Evolutionary conservation across 164 flowering plant genomes (phyloP).

Genomic region (Kalanchoe fedtschenkoi): DNA sequence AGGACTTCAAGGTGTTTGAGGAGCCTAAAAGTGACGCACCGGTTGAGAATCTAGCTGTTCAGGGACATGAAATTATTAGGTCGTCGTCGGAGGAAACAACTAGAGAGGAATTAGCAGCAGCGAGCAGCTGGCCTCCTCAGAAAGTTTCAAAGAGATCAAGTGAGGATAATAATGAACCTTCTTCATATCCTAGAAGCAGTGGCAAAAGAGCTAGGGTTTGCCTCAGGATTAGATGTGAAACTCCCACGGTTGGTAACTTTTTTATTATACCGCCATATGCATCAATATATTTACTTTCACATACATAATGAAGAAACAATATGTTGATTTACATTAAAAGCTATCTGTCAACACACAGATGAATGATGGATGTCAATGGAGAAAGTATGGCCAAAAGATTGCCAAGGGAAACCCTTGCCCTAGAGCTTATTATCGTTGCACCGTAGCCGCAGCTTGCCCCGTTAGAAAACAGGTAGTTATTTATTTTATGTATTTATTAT

Average conservation of each 20-base stretch:
- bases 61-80: neutral
- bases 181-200: slow-evolving; percentile 27
- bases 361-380: slow-evolving; percentile 73
- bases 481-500: neutral
- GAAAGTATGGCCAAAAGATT: slow-evolving; percentile 48
- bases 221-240: slow-evolving; percentile 71
- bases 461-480: slow-evolving; percentile 40
- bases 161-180: slow-evolving; percentile 46
- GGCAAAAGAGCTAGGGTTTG: slow-evolving; percentile 83
- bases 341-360: slow-evolving; percentile 18
- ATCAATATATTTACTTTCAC: no score
- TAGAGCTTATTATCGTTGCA: slow-evolving; percentile 59
- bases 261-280: no score
- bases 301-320: no score
- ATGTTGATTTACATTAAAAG: neutral
- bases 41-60: neutral
- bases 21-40: neutral
- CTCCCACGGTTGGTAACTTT: slow-evolving; percentile 51
- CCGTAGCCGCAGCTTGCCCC: slow-evolving; percentile 46
- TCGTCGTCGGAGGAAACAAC: neutral
- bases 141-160: slow-evolving; percentile 22
- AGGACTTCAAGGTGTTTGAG: neutral
- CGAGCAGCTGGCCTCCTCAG: slow-evolving; percentile 1
- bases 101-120: neutral
- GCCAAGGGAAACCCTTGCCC: slow-evolving; percentile 67